Evolutionary conservation across 208 protist genomes (phyloP).

Genomic region (Acanthamoeba royreba): DNA sequence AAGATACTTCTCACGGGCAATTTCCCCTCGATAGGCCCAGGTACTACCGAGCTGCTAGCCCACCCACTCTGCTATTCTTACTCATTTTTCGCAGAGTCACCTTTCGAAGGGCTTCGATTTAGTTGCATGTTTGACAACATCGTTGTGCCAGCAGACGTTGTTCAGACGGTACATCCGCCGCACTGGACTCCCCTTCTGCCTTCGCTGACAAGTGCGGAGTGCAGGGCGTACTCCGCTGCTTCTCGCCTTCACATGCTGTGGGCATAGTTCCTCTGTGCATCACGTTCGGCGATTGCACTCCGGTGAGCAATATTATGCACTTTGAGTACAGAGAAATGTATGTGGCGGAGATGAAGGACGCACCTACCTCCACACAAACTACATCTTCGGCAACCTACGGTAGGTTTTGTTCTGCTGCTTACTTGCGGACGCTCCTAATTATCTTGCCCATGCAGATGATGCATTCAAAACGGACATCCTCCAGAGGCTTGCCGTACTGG

Average conservation of each 20-base stretch:
- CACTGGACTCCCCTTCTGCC: not conserved
- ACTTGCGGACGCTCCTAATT: not conserved
- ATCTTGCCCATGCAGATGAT: not conserved
- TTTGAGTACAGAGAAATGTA: not conserved
- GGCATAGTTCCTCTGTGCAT: not conserved
- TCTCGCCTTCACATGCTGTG: not conserved
- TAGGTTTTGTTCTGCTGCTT: not conserved
- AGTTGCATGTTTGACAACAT: not conserved
- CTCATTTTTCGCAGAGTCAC: not conserved
- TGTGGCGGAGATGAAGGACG: not conserved
- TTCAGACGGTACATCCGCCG: not conserved
- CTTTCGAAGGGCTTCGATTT: not conserved
- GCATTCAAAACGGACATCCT: not conserved
- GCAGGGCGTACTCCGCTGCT: not conserved
- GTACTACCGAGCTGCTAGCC: not conserved
- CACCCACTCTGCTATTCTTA: not conserved
- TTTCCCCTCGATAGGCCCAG: not conserved
- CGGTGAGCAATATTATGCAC: not conserved
- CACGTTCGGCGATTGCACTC: not conserved
- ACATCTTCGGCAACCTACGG: not conserved
- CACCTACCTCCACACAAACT: not conserved
- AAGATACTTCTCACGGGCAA: not conserved
- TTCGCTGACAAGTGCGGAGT: not conserved
- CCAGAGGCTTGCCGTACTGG: not conserved
- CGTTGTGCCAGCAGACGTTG: not conserved